Evolutionary conservation across 345 rosid species (phyloP).

Genomic region (Firmiana major): DNA sequence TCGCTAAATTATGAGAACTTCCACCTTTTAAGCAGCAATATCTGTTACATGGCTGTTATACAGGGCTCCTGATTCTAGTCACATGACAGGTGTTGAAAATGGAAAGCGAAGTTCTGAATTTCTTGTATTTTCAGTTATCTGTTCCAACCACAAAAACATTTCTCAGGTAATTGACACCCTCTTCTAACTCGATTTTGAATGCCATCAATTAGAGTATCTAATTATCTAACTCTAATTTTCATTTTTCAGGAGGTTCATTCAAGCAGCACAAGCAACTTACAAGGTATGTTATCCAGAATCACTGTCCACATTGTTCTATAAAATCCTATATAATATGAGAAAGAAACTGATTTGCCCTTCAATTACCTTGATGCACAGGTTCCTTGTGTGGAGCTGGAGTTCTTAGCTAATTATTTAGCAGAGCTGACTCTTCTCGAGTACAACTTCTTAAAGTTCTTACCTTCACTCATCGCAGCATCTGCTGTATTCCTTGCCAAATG

Average conservation of each 20-base stretch:
- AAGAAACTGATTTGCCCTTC: slow-evolving; percentile 1
- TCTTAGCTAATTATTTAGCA: slow-evolving; percentile 78
- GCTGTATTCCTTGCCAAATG: slow-evolving; percentile 88
- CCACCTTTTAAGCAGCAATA: not conserved
- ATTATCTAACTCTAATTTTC: slow-evolving; percentile 10
- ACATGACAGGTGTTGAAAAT: slow-evolving; percentile 74
- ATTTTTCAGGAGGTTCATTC: slow-evolving; percentile 73
- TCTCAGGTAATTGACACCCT: slow-evolving; percentile 55
- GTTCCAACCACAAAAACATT: slow-evolving; percentile 84
- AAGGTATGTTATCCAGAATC: slow-evolving; percentile 40
- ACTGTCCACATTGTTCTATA: not conserved
- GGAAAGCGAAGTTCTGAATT: slow-evolving; percentile 72
- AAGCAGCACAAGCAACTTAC: slow-evolving; percentile 71
- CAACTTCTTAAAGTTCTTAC: slow-evolving; percentile 64
- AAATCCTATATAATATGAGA: not conserved
- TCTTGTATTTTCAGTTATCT: slow-evolving; percentile 64
- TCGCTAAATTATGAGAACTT: not conserved
- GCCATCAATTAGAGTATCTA: not conserved
- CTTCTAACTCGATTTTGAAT: not conserved
- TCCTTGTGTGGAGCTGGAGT: slow-evolving; percentile 63
- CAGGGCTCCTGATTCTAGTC: slow-evolving; percentile 26
- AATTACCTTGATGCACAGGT: slow-evolving; percentile 36
- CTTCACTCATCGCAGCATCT: slow-evolving; percentile 84
- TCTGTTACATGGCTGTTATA: slow-evolving; percentile 11
- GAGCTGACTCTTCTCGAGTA: slow-evolving; percentile 81